phyloP scores from a whole-genome alignment of 495 filamentous ascomycete genomes.

The Xylaria curta region DNA sequence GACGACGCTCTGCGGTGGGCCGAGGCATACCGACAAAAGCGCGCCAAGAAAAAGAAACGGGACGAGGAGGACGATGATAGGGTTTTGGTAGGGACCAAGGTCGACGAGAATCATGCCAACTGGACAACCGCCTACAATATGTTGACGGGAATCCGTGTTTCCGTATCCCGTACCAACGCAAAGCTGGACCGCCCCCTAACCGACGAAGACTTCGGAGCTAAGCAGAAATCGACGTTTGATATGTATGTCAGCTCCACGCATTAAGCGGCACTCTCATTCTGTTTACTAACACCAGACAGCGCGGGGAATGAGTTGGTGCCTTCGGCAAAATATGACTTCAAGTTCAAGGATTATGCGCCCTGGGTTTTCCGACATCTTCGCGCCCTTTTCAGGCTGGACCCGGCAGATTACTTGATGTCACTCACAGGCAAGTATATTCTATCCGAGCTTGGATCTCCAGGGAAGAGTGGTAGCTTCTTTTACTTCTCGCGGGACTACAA shows the following conservation, averaged over 20 bases:
- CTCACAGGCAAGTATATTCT: conserved; percentile 98
- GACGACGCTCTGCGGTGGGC: conserved; percentile 92
- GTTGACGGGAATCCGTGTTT: conserved; percentile 97
- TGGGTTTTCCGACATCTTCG: conserved; percentile 98
- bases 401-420: conserved; percentile 97
- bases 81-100: conserved; percentile 95
- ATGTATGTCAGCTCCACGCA: conserved; percentile 65
- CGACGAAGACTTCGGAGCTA: conserved; percentile 87
- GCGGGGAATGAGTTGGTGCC: conserved; percentile 97
- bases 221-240: conserved; percentile 98
- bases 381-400: conserved; percentile 87
- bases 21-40: conserved; percentile 87
- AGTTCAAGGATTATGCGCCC: conserved; percentile 99
- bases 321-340: conserved; percentile 99
- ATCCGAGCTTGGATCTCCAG: conserved; percentile 94
- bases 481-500: conserved; percentile 99
- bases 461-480: conserved; percentile 99
- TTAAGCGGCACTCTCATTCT: conserved; percentile 2
- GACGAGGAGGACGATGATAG: conserved; percentile 94
- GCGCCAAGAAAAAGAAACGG: conserved; percentile 77
- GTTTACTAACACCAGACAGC: conserved; percentile 49
- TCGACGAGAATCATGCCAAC: conserved; percentile 96
- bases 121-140: conserved; percentile 99
- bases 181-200: conserved; percentile 91
- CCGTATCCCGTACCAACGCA: conserved; percentile 94